Percentiles rank a stretch among this genome's conserved stretches.
These are phyloP conservation scores for Fomitopsis serialis DNA, from an alignment of 768 basidiomycete species.

Conservation along the genomic window DNA sequence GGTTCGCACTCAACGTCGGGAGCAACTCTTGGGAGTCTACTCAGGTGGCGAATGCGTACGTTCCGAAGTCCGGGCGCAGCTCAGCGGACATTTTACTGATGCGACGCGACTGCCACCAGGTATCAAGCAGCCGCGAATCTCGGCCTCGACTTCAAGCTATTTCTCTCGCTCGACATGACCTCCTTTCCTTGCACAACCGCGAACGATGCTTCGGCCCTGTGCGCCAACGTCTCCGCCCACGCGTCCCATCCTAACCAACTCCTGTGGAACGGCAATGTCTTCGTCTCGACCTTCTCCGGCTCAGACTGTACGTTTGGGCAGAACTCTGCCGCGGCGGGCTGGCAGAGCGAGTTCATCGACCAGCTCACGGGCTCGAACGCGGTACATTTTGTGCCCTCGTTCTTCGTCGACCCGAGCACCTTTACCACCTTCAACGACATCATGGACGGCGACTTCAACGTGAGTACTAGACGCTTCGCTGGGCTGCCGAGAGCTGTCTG, in stretches of 20 bases:
- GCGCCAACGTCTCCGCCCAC: conserved; percentile 49
- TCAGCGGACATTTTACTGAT: too few relatives aligned
- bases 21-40: conserved; percentile 55
- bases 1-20: conserved; percentile 70
- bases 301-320: conserved; percentile 66
- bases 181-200: conserved; percentile 48
- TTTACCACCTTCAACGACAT: conserved; percentile 30
- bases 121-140: neutral
- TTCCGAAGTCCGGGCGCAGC: conserved; percentile 11
- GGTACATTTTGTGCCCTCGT: conserved; percentile 64
- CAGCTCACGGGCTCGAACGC: conserved; percentile 40
- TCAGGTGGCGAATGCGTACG: conserved; percentile 61
- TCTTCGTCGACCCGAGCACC: conserved; percentile 54
- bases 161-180: conserved; percentile 26
- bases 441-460: conserved; percentile 58
- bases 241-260: conserved; percentile 56
- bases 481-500: too few relatives aligned
- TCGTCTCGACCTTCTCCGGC: conserved; percentile 71
- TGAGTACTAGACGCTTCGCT: too few relatives aligned
- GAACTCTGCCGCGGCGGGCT: conserved; percentile 42
- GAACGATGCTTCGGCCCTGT: conserved; percentile 43
- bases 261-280: conserved; percentile 37
- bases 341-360: conserved; percentile 47
- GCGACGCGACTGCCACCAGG: neutral
- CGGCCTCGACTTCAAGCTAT: conserved; percentile 43